Percentiles rank a stretch among this genome's conserved stretches.
phyloP scores from a whole-genome alignment of 225 moss, liverwort and hornwort species.

The Antitrichia curtipendula region DNA sequence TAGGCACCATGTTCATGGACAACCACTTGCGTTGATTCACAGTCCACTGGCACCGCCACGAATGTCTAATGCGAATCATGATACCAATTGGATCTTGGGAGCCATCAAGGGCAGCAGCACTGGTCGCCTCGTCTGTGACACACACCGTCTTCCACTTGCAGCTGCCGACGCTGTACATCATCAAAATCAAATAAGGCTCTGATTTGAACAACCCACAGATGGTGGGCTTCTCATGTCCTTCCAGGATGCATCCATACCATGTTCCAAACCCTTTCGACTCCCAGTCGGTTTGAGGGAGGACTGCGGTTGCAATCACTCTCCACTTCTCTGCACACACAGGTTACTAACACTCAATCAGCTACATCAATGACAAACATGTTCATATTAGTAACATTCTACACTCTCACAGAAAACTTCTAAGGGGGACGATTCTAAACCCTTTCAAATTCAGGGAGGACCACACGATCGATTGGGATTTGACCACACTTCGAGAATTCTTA shows the following conservation, averaged over 20 bases:
- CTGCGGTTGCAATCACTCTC: neutral
- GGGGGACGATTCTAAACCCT: neutral
- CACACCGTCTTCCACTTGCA: neutral
- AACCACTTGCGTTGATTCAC: neutral
- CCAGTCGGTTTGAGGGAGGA: neutral
- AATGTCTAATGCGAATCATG: neutral
- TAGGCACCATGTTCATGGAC: neutral
- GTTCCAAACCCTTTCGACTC: neutral
- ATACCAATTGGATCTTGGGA: neutral
- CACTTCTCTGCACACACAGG: neutral
- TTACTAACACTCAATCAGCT: neutral
- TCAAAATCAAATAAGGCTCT: neutral
- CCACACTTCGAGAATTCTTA: neutral
- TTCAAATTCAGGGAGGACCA: neutral
- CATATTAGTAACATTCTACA: neutral
- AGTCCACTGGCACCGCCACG: neutral
- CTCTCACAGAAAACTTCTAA: neutral
- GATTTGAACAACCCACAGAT: neutral
- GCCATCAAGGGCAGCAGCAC: too few relatives aligned
- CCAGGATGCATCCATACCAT: neutral
- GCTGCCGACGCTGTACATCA: neutral
- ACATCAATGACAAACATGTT: neutral
- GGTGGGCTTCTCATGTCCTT: neutral
- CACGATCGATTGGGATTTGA: neutral
- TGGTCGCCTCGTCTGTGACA: neutral